Percentiles rank a stretch among this genome's conserved stretches.
Evolutionary conservation across 352 stramenopile genomes (phyloP).

Genomic region (Vaucheria bursata): DNA sequence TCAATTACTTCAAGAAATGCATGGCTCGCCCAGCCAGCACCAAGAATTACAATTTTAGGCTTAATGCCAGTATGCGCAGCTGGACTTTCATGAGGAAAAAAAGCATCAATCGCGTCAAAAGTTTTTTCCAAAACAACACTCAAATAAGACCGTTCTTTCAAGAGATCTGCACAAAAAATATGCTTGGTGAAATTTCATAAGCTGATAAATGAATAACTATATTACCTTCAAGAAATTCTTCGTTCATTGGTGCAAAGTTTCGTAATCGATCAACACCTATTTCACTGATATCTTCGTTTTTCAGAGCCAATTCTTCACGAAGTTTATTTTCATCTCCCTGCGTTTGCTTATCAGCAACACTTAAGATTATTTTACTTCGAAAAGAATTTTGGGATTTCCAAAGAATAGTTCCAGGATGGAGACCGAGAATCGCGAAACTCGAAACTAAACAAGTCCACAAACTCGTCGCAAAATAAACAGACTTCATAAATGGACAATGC

Average conservation of each 20-base stretch:
- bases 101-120: conserved; percentile 20
- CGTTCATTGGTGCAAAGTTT: background rate
- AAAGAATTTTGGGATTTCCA: no score
- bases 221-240: conserved; percentile 6
- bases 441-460: no score
- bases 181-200: background rate
- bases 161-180: conserved; percentile 10
- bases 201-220: background rate
- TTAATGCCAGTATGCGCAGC: no score
- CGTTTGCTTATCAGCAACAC: background rate
- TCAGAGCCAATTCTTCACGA: background rate
- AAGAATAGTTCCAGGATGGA: no score
- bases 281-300: conserved; percentile 6
- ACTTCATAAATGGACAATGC: no score
- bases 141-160: conserved; percentile 40
- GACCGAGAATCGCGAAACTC: no score
- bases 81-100: background rate
- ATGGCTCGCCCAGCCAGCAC: conserved; percentile 64
- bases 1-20: conserved; percentile 66
- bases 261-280: background rate
- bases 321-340: background rate
- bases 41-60: conserved; percentile 59
- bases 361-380: no score
- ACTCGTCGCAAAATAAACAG: no score
- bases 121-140: conserved; percentile 27